Evolutionary conservation across 257 asterid genomes (phyloP).

Genomic region (Linaria vulgaris): DNA sequence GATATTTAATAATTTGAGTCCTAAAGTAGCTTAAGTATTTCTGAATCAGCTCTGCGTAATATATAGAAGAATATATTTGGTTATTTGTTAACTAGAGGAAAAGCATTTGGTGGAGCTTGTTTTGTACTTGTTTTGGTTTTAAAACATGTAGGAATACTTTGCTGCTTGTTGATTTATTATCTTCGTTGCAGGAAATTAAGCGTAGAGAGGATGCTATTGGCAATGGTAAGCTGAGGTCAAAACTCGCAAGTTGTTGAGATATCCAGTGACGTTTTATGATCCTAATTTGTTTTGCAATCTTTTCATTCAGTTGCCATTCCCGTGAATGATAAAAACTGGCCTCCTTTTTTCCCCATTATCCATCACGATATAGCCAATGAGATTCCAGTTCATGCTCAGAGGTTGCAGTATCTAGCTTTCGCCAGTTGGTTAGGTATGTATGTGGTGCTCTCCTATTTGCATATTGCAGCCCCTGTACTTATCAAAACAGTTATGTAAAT

Average conservation of each 20-base stretch:
- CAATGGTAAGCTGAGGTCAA: slow-evolving; percentile 34
- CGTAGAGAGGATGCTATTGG: slow-evolving; percentile 58
- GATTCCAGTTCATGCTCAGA: slow-evolving; percentile 65
- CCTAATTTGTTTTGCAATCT: slow-evolving; percentile 21
- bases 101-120: slow-evolving; percentile 19
- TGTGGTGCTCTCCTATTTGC: slow-evolving; percentile 12
- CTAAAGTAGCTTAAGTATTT: slow-evolving; percentile 2
- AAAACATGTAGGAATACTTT: slow-evolving; percentile 20
- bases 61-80: neutral
- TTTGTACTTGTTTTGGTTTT: slow-evolving; percentile 15
- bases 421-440: slow-evolving; percentile 64
- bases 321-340: slow-evolving; percentile 65
- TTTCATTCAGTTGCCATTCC: slow-evolving; percentile 48
- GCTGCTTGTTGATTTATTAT: slow-evolving; percentile 1
- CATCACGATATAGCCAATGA: slow-evolving; percentile 66
- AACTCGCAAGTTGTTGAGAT: neutral
- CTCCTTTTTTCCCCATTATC: slow-evolving; percentile 59
- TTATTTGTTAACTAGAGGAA: slow-evolving; percentile 8
- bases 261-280: slow-evolving; percentile 16
- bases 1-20: neutral
- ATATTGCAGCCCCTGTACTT: neutral
- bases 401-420: slow-evolving; percentile 61
- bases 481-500: neutral
- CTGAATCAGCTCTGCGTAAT: slow-evolving; percentile 1
- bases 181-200: slow-evolving; percentile 42